phyloP scores from a whole-genome alignment of 441 rosid species.

The Pelargonium myrrhifolium region DNA sequence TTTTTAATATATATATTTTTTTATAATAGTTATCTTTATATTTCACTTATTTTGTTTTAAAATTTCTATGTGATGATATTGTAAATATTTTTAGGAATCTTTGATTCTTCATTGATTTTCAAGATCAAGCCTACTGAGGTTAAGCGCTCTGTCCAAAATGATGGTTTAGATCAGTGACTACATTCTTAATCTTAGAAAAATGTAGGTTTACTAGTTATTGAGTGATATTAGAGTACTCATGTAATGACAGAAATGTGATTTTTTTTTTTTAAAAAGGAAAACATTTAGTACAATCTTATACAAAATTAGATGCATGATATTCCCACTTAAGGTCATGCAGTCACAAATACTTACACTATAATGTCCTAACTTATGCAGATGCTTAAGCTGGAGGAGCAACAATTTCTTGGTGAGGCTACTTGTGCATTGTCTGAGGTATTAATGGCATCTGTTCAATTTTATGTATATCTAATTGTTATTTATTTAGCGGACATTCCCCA shows the following conservation, averaged over 20 bases:
- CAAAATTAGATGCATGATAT: slow-evolving; percentile 3
- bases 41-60: no score
- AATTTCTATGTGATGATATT: no score
- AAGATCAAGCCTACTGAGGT: no score
- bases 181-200: background rate
- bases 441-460: slow-evolving; percentile 1
- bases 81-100: no score
- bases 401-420: slow-evolving; percentile 81
- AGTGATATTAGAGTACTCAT: background rate
- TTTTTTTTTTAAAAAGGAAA: background rate
- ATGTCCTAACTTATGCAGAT: slow-evolving; percentile 35
- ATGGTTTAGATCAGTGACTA: background rate
- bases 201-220: background rate
- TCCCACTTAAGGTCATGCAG: slow-evolving; percentile 14
- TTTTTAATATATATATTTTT: no score
- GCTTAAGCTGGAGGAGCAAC: slow-evolving; percentile 88
- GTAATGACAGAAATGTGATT: background rate
- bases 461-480: background rate
- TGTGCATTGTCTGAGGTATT: slow-evolving; percentile 75
- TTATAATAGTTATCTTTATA: no score
- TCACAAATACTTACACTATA: slow-evolving; percentile 12
- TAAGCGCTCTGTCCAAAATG: background rate
- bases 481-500: background rate
- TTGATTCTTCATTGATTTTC: no score
- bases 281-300: background rate